Evolutionary conservation across 2,329 filamentous ascomycete species (phyloP), one percentile per base, ranked within the genome.

Genomic region (Cadophora gregata): DNA sequence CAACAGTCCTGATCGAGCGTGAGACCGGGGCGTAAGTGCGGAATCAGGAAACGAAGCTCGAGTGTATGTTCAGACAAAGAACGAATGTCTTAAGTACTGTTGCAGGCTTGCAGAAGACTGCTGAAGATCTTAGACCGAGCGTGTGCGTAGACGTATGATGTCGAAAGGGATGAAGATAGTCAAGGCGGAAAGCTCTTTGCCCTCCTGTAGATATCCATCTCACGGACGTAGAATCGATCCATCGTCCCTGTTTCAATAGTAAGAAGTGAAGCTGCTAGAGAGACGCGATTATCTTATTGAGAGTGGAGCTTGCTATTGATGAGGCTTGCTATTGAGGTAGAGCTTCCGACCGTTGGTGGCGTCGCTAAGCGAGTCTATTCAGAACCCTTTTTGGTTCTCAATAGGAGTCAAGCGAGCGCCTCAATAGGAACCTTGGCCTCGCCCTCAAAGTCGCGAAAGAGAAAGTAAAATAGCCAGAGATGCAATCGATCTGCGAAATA

Each of bases 331-430:
- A 61, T 60, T 65, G 64, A 58, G 38, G 36, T 56, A 3, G 55
- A 36, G 24, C 61, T 58, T 51, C 59, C 27, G 38, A 10, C 19
- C 31, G 38, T 56, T 47, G 21, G 51, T 65, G 62, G 63, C 59
- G 58, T 55, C 33, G 45, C 64, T 70, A 70, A 69, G 65, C 66
- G 67, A 67, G 33, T 62, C 63, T 66, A 69, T 67, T 66, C 61
- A 68, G 56, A 66, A 31, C 68, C 66, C 50, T 27, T 62, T 64
- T 58, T 12, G 68, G 68, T 31, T 64, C 64, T 69, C 58, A 69
- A 69, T 67, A 65, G 68, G 66, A 55, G 59, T 29, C n/a, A 53
- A 58, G 51, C 60, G 56, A 59, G 47, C 16, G 63, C 51, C 59
- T 55, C 48, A 62, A 55, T 62, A 55, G 33, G 29, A 55, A 55